Evolutionary conservation across 1,284 basidiomycete species (phyloP).

Genomic region (Moesziomyces parantarcticus): DNA sequence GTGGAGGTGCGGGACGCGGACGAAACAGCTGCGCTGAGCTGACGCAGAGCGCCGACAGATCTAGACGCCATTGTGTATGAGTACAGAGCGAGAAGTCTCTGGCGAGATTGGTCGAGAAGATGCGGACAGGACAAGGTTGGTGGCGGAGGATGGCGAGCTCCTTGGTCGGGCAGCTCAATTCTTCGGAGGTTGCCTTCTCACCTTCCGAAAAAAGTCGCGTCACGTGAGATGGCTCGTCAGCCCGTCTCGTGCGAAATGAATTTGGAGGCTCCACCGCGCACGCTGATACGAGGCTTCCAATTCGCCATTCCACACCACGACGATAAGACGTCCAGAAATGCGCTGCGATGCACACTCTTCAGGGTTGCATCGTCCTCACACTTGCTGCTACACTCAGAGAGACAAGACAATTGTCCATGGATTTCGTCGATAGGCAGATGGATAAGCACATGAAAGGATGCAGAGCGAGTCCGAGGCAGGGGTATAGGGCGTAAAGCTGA

Average conservation of each 20-base stretch:
- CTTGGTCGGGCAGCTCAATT: slow-evolving; percentile 21
- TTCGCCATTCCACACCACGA: background rate
- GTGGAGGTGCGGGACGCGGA: slow-evolving; percentile 14
- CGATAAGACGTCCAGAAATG: too few relatives aligned
- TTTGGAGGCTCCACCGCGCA: background rate
- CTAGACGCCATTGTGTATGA: slow-evolving; percentile 18
- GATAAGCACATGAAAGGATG: background rate
- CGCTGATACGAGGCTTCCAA: background rate
- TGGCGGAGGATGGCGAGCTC: slow-evolving; percentile 1
- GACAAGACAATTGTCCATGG: slow-evolving; percentile 7
- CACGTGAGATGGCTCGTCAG: slow-evolving; percentile 22
- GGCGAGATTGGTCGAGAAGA: background rate
- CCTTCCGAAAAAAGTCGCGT: slow-evolving; percentile 23
- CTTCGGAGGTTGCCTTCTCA: slow-evolving; percentile 2
- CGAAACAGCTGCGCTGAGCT: slow-evolving; percentile 10
- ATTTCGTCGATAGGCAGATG: background rate
- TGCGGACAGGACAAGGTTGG: too few relatives aligned
- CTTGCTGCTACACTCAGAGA: too few relatives aligned
- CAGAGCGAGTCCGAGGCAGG: background rate
- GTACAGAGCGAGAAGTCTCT: background rate
- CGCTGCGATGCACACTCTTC: too few relatives aligned
- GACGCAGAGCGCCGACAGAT: slow-evolving; percentile 17
- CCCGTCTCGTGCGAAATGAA: slow-evolving; percentile 18
- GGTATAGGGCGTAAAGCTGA: slow-evolving; percentile 38
- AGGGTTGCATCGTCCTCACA: too few relatives aligned